These are phyloP conservation scores for Herpetospermum pedunculosum DNA, from an alignment of 306 rosid genomes.

Conservation along the genomic window DNA sequence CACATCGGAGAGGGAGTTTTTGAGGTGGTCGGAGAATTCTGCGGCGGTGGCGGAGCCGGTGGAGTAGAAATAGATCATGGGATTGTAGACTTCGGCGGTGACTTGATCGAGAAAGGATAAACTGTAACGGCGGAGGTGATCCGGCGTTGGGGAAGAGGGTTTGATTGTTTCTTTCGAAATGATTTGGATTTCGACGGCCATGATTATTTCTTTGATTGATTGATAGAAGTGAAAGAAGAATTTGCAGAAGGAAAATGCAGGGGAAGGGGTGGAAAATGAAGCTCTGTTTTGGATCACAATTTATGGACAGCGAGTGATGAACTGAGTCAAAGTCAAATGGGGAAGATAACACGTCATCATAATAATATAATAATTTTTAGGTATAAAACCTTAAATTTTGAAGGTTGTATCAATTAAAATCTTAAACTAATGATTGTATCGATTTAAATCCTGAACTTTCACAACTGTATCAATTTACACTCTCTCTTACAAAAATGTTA, in stretches of 20 bases:
- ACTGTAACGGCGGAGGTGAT: constrained; percentile 12
- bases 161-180: constrained; percentile 11
- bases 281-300: not conserved
- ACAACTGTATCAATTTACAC: too few relatives aligned
- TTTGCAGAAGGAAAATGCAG: not conserved
- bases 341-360: not conserved
- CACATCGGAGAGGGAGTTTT: constrained; percentile 12
- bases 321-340: not conserved
- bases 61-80: constrained; percentile 10
- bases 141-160: constrained; percentile 25
- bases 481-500: too few relatives aligned
- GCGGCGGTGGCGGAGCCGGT: not conserved
- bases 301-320: not conserved
- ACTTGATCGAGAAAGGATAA: constrained; percentile 21
- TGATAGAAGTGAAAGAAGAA: not conserved
- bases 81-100: constrained; percentile 12
- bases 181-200: constrained; percentile 8
- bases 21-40: not conserved
- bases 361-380: not conserved
- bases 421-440: too few relatives aligned
- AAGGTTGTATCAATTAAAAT: too few relatives aligned
- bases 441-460: too few relatives aligned
- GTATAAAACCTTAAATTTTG: too few relatives aligned
- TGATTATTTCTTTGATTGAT: not conserved
- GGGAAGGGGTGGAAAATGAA: not conserved